phyloP scores from a whole-genome alignment of 2,329 filamentous ascomycete genomes.

The Calonectria honghensis region DNA sequence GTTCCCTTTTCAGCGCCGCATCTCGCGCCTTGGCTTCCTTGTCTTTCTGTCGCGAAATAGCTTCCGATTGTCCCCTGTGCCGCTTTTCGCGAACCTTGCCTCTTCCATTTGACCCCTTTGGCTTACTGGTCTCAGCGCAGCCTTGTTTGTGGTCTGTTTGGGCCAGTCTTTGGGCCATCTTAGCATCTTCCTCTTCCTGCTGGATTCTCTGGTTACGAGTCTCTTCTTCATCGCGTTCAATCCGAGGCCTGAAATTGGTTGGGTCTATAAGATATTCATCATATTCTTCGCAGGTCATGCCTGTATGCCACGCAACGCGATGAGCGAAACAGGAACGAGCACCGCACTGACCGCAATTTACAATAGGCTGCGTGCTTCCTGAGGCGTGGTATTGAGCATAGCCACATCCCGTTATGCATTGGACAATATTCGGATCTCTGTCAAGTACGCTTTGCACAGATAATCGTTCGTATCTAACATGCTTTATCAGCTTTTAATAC shows the following conservation, averaged over 20 bases:
- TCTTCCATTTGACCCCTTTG: no score
- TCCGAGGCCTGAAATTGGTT: constrained; percentile 6
- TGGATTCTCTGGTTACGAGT: no score
- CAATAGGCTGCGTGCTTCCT: constrained; percentile 7
- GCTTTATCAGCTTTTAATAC: not conserved
- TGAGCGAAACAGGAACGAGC: constrained; percentile 16
- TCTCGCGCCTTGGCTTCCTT: no score
- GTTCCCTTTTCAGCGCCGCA: not conserved
- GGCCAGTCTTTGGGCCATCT: no score
- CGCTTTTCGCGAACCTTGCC: no score
- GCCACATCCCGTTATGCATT: not conserved
- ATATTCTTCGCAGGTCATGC: constrained; percentile 13
- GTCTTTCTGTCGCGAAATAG: no score
- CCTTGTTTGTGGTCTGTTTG: no score
- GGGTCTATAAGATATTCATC: not conserved
- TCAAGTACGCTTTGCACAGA: not conserved
- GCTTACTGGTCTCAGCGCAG: no score
- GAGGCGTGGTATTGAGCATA: constrained; percentile 9
- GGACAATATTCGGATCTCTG: not conserved
- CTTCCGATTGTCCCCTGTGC: no score
- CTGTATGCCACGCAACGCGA: constrained; percentile 5
- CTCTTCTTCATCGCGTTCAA: no score
- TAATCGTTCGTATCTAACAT: constrained; percentile 8
- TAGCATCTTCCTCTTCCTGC: no score
- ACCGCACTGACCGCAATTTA: not conserved